A percentile compares a stretch with the other conserved stretches of the same genome.
phyloP scores from a whole-genome alignment of 2,329 filamentous ascomycete genomes.

The Penicillium capsulatum region DNA sequence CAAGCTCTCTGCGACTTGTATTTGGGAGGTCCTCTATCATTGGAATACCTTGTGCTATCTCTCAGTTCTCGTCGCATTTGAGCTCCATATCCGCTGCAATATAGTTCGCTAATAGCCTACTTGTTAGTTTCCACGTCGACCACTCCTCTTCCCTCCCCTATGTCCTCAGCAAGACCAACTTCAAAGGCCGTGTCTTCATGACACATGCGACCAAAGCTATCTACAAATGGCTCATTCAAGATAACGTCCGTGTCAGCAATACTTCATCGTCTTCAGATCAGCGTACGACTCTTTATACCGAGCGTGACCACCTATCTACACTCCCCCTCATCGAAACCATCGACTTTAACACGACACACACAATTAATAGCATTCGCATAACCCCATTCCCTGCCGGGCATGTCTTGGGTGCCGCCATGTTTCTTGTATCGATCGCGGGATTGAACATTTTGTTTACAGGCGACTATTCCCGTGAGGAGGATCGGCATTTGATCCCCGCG shows the following conservation, averaged over 20 bases:
- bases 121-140: conserved; percentile 85
- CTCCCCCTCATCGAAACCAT: conserved; percentile 95
- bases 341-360: conserved; percentile 97
- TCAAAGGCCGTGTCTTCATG: conserved; percentile 96
- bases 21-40: too few species aligned
- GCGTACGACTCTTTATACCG: conserved; percentile 74
- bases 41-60: too few species aligned
- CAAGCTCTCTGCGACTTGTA: too few species aligned
- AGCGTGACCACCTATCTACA: conserved; percentile 90
- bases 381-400: conserved; percentile 96
- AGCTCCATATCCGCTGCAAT: too few species aligned
- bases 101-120: conserved; percentile 25
- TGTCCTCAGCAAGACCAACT: conserved; percentile 96
- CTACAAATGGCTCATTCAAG: conserved; percentile 98
- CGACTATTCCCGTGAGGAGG: conserved; percentile 93
- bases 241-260: conserved; percentile 85
- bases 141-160: conserved; percentile 98
- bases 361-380: conserved; percentile 91
- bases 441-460: conserved; percentile 97
- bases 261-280: conserved; percentile 60
- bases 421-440: conserved; percentile 92
- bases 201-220: conserved; percentile 98
- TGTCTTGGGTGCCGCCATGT: conserved; percentile 98
- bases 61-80: too few species aligned
- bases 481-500: conserved; percentile 91